A percentile compares a stretch with the other conserved stretches of the same genome.
These are phyloP conservation scores for Haplographium delicatum DNA, from an alignment of 495 filamentous ascomycete species.

Conservation along the genomic window DNA sequence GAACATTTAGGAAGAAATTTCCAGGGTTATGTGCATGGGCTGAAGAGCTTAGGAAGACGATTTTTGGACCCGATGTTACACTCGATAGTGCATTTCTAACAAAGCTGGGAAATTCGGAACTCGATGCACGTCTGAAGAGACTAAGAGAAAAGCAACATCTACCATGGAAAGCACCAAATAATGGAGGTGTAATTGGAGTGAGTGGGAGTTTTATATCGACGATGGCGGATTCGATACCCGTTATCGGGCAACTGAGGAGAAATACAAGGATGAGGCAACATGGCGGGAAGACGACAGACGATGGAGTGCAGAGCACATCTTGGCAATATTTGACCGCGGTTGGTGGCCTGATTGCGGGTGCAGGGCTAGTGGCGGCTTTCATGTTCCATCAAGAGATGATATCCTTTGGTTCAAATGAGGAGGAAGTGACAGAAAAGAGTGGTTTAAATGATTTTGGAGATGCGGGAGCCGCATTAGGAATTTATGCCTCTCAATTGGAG, in stretches of 20 bases:
- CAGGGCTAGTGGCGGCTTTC: slow-evolving; percentile 14
- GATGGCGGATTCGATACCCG: slow-evolving; percentile 23
- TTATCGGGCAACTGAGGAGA: slow-evolving; percentile 19
- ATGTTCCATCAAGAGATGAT: slow-evolving; percentile 20
- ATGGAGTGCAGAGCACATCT: slow-evolving; percentile 7
- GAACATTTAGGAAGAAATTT: slow-evolving; percentile 54
- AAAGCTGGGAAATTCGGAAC: neutral
- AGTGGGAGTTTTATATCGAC: slow-evolving; percentile 13
- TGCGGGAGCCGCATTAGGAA: slow-evolving; percentile 19
- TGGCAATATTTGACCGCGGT: slow-evolving; percentile 12
- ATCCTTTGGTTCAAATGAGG: neutral
- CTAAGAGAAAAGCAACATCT: slow-evolving; percentile 8
- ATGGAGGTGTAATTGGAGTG: slow-evolving; percentile 14
- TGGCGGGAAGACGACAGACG: slow-evolving; percentile 12
- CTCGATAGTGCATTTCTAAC: slow-evolving; percentile 15
- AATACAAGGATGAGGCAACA: slow-evolving; percentile 22
- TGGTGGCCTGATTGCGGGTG: slow-evolving; percentile 13
- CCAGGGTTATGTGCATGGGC: slow-evolving; percentile 50
- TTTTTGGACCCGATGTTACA: slow-evolving; percentile 32
- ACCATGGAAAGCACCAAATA: slow-evolving; percentile 22
- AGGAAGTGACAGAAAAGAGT: neutral
- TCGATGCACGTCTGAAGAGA: neutral
- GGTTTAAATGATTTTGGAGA: slow-evolving; percentile 20
- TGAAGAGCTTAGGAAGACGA: slow-evolving; percentile 35
- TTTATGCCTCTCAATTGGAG: slow-evolving; percentile 22